phyloP scores from a whole-genome alignment of 495 filamentous ascomycete species.

The Aspergillus affinis region DNA sequence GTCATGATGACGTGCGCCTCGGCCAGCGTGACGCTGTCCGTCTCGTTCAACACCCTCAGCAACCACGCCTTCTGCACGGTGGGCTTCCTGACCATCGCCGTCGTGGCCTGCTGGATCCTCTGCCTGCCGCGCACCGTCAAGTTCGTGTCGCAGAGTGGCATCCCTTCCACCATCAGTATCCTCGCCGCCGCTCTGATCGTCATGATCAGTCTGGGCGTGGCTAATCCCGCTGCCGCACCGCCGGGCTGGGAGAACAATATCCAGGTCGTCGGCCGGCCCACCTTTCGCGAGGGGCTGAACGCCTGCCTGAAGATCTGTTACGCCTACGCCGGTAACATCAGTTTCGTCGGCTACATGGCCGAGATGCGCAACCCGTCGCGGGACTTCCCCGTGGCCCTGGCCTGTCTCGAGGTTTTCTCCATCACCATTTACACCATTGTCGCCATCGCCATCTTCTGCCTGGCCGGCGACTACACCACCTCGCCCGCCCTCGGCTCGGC shows the following conservation, averaged over 20 bases:
- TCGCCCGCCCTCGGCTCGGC: constrained; percentile 73
- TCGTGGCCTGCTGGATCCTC: constrained; percentile 59
- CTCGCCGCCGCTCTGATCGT: constrained; percentile 66
- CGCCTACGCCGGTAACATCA: constrained; percentile 57
- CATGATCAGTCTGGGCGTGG: constrained; percentile 63
- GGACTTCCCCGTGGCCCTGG: constrained; percentile 64
- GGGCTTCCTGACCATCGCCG: constrained; percentile 63
- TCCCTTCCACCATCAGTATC: constrained; percentile 66
- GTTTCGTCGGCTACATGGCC: constrained; percentile 72
- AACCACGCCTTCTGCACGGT: constrained; percentile 66
- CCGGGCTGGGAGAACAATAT: constrained; percentile 15
- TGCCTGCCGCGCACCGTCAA: constrained; percentile 66
- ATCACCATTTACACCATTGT: constrained; percentile 59
- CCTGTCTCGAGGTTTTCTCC: constrained; percentile 59
- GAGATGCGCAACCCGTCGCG: constrained; percentile 64
- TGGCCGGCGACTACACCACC: constrained; percentile 60
- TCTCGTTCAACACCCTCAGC: constrained; percentile 67
- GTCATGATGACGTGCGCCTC: constrained; percentile 73
- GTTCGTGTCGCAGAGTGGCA: constrained; percentile 58
- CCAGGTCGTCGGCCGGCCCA: constrained; percentile 23
- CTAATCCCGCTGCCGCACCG: constrained; percentile 14
- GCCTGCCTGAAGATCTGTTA: constrained; percentile 40
- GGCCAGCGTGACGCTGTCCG: constrained; percentile 66
- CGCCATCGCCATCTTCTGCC: constrained; percentile 60
- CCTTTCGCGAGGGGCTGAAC: constrained; percentile 31